Base-by-base conservation (phyloP, 176 grass and related monocot species). In the Oryza coarctata region DNA sequence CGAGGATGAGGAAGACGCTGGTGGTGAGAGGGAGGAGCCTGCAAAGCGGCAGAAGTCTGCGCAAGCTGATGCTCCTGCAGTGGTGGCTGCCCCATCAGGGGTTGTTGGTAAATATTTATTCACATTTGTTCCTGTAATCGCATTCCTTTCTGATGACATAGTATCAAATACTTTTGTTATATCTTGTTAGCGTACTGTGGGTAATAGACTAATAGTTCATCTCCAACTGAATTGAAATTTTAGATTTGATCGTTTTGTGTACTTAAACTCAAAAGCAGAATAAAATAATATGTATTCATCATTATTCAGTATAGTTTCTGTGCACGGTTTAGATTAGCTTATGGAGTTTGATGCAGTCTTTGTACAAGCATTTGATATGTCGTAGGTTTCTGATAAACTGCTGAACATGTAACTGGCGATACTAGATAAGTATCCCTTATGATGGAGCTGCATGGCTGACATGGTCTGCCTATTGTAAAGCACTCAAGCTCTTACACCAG, bases 21-120 rank as follows among this genome's bases (percentile, higher is more conserved):
- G 47, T 31, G 60, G 3, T 31, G 80, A 41, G 39, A 80, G 75
- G 69, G 28, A 88, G 14, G 89, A 95, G 70, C 77, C 70, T 1
- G 33, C 77, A 1, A 99, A 94, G 82, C 65, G 85, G 39, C 88
- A 83, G 29, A 99, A 90, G 65, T 82, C 71, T 5, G 17, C 30
- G 67, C 76, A 81, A 68, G 82, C 39, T 36, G 83, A 83, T 84
- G 45, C 40, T 73, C 44, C 73, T 80, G 38, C 52, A 0, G 34
- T 70, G 0, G 43, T 61, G 20, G 73, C 78, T 82, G 77, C 73
- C 83, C 66, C 17, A 0, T 6, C 36, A 30, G 83, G 87, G 85
- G 82, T 68, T 81, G 96, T 93, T 90, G 96, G 96, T 99, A 99
- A 99, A 95, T 66, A 68, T 85, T 92, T 87, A 30, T 84, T 86